Conservation (phyloP, 2,329 filamentous ascomycete species). For the Fusarium palustre region DNA sequence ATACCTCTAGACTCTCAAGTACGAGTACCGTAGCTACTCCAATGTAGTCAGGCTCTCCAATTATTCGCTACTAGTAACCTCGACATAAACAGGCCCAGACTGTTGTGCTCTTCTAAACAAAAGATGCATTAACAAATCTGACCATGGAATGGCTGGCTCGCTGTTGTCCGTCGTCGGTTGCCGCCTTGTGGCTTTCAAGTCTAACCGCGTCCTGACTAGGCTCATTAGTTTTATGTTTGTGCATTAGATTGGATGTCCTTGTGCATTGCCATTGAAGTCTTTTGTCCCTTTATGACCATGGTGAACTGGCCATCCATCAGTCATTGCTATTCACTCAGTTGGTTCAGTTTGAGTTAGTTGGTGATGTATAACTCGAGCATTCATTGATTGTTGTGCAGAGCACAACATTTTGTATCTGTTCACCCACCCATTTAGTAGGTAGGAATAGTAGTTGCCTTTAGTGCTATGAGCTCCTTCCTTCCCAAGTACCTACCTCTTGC, state of each 20-base stretch:
- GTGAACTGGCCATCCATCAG: slow-evolving; percentile 1
- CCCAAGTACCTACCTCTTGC: background rate
- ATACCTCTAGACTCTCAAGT: background rate
- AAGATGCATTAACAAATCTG: slow-evolving; percentile 32
- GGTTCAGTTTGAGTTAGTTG: background rate
- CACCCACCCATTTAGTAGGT: slow-evolving; percentile 6
- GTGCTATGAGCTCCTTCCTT: slow-evolving; percentile 9
- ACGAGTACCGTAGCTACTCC: background rate
- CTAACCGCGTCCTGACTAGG: slow-evolving; percentile 20
- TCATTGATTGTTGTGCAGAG: background rate
- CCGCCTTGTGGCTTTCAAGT: slow-evolving; percentile 12
- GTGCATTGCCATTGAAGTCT: background rate
- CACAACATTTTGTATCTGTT: background rate
- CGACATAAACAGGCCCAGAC: background rate
- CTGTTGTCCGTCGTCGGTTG: slow-evolving; percentile 23
- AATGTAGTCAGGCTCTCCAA: background rate
- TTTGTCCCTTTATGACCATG: background rate
- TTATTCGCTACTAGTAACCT: background rate
- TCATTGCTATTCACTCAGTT: slow-evolving; percentile 11
- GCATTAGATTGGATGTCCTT: slow-evolving; percentile 3
- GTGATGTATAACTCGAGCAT: background rate
- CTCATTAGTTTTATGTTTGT: slow-evolving; percentile 25
- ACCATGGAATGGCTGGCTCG: slow-evolving; percentile 29
- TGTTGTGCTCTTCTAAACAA: slow-evolving; percentile 7
- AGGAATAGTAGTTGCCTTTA: too few species aligned